phyloP scores from a whole-genome alignment of 345 rosid species.

The Corchorus olitorius region DNA sequence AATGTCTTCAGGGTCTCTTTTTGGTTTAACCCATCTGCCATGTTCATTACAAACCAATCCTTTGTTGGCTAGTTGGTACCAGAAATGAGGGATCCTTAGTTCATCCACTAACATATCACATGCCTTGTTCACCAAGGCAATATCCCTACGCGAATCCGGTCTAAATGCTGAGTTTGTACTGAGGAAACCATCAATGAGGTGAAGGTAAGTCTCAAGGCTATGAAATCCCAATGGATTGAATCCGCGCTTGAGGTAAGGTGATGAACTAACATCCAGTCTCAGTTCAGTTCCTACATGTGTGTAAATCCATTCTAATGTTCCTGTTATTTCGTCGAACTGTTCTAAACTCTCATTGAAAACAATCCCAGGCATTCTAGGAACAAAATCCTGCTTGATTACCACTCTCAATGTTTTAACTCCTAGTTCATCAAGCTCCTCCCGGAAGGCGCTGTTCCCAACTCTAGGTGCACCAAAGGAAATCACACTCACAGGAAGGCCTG shows the following conservation, averaged over 20 bases:
- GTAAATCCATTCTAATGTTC: conserved; percentile 39
- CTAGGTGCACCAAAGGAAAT: conserved; percentile 36
- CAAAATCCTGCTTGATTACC: conserved; percentile 43
- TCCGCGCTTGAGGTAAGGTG: conserved; percentile 38
- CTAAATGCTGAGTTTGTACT: conserved; percentile 20
- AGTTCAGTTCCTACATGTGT: conserved; percentile 42
- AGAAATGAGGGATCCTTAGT: conserved; percentile 26
- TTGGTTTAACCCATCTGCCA: conserved; percentile 55
- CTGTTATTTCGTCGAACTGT: conserved; percentile 30
- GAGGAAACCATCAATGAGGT: conserved; percentile 39
- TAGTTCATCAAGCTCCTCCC: conserved; percentile 27
- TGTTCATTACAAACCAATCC: conserved; percentile 43
- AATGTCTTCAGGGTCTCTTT: conserved; percentile 49
- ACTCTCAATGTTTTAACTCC: conserved; percentile 39
- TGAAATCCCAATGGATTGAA: conserved; percentile 34
- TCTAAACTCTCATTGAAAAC: conserved; percentile 34
- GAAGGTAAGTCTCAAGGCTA: conserved; percentile 39
- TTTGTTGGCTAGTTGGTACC: conserved; percentile 38
- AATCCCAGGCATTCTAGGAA: conserved; percentile 44
- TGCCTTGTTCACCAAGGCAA: conserved; percentile 42
- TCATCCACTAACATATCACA: conserved; percentile 45
- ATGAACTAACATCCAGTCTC: conserved; percentile 31
- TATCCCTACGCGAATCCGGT: conserved; percentile 35
- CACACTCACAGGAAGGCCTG: conserved; percentile 13
- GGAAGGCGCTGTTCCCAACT: conserved; percentile 45